These are phyloP conservation scores for Lecanicillium sp. DNA, from an alignment of 2,329 filamentous ascomycete genomes.

Conservation along the genomic window DNA sequence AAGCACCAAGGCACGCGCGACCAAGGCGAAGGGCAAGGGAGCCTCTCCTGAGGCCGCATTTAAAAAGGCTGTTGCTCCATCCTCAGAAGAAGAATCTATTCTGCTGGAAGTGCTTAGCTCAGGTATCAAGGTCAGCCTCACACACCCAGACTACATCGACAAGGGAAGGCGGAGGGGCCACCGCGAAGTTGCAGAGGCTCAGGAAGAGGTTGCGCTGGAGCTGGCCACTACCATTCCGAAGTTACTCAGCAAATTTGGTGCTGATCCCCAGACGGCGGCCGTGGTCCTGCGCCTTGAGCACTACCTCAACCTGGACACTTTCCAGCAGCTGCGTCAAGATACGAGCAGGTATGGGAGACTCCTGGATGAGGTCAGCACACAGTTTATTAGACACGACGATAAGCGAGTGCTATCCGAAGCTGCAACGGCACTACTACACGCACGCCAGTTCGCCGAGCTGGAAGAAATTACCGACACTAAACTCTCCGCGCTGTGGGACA, in stretches of 20 bases:
- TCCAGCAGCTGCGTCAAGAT: constrained; percentile 83
- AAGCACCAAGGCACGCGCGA: constrained; percentile 42
- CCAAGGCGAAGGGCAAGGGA: constrained; percentile 41
- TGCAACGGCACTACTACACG: constrained; percentile 73
- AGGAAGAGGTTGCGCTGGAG: constrained; percentile 71
- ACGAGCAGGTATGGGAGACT: constrained; percentile 71
- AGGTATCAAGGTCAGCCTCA: constrained; percentile 67
- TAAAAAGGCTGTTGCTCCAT: constrained; percentile 65
- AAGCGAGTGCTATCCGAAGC: constrained; percentile 79
- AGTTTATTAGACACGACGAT: constrained; percentile 89
- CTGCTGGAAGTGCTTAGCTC: constrained; percentile 82
- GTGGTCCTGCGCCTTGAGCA: constrained; percentile 81
- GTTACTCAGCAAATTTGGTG: constrained; percentile 87
- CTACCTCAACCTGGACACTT: constrained; percentile 76
- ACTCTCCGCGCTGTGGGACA: constrained; percentile 78
- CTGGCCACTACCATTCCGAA: constrained; percentile 74
- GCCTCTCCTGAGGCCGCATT: constrained; percentile 52
- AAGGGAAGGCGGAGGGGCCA: constrained; percentile 49
- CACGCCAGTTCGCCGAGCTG: constrained; percentile 78
- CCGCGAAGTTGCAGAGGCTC: constrained; percentile 59
- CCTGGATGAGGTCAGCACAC: constrained; percentile 85
- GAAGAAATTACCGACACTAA: constrained; percentile 79
- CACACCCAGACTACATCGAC: constrained; percentile 58
- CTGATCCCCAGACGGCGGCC: constrained; percentile 78
- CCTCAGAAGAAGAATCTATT: constrained; percentile 71